Evolutionary conservation across 805 yeast species (phyloP).

Genomic region (Candida ovalis): DNA sequence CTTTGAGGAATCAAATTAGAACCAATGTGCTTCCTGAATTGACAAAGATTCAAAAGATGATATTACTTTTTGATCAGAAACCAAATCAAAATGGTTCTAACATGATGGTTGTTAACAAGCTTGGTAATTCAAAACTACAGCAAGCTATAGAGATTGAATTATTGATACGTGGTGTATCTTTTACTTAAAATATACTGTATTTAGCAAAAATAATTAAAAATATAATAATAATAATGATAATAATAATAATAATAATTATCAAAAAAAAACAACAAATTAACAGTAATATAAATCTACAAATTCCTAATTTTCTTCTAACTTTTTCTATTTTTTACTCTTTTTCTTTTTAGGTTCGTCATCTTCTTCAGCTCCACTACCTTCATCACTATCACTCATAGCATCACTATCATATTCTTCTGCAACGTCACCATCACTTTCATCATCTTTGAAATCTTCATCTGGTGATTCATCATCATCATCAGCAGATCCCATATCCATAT

Average conservation of each 20-base stretch:
- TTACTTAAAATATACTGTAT: background rate
- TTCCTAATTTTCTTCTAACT: background rate
- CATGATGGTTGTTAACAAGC: constrained; percentile 9
- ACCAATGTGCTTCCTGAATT: constrained; percentile 15
- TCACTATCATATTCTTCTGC: constrained; percentile 86
- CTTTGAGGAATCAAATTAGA: constrained; percentile 15
- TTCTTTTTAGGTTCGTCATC: constrained; percentile 26
- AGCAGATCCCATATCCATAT: constrained; percentile 64
- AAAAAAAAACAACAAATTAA: background rate
- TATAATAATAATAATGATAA: background rate
- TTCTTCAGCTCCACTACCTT: constrained; percentile 22
- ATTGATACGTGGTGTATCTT: constrained; percentile 7
- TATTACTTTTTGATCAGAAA: constrained; percentile 17
- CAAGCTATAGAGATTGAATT: constrained; percentile 16
- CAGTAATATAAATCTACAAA: background rate
- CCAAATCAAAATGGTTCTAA: background rate
- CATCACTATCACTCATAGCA: constrained; percentile 31
- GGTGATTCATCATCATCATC: constrained; percentile 74
- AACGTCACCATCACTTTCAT: constrained; percentile 39
- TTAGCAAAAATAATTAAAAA: background rate
- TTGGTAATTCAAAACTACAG: constrained; percentile 11
- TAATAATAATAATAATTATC: background rate
- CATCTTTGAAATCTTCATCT: constrained; percentile 84
- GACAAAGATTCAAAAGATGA: constrained; percentile 15
- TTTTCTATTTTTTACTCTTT: constrained; percentile 20